Base-by-base conservation (phyloP, 192 early-diverging fungal genomes). In the Gaertneriomyces sp. region DNA sequence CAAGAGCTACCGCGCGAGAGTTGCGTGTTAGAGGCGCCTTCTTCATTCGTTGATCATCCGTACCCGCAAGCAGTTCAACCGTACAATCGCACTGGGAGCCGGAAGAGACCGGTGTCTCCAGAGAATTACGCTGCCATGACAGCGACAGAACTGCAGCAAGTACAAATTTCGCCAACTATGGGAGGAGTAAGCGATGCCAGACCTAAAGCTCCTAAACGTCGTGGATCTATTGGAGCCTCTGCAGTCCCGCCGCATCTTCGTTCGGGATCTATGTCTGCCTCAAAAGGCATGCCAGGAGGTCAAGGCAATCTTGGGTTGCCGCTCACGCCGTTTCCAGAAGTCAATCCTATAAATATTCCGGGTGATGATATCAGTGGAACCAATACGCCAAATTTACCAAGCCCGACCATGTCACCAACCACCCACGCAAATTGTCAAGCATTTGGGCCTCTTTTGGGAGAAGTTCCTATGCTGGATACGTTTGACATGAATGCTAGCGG, bases 321-420 rank as follows among this genome's bases (percentile, higher is more conserved):
- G 9, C 19, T 57, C 12, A 72, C 61, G 40, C 62, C 50, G 33
- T 63, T 58, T 19, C 57, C 64, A 9, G 63, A 54, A 45, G n/a
- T 63, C n/a, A 52, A 64, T 47, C 63, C 55, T 4, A 40, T 53
- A 16, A 46, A 58, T 12, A 57, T 68, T 33, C 52, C 60, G 4
- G 38, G 38, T 53, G 55, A n/a, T 19, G 44, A 16, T 5, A 20
- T 39, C 16, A 61, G 25, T 50, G 66, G 60, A 16, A 38, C 17
- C 20, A 19, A 39, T 9, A 47, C 65, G 14, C 60, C 58, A 8
- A 80, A 76, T 45, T 63, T 80, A 16, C 79, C 79, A 55, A 80
- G 79, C 64, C 79, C 79, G 0, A 80, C 73, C 8, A 60, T 74
- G 49, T 80, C 79, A 6, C 79, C 79, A 7, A 80, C 79, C 14